These are phyloP conservation scores for Zygosaccharomyces sapae DNA, from an alignment of 1,139 yeast species.

Conservation along the genomic window DNA sequence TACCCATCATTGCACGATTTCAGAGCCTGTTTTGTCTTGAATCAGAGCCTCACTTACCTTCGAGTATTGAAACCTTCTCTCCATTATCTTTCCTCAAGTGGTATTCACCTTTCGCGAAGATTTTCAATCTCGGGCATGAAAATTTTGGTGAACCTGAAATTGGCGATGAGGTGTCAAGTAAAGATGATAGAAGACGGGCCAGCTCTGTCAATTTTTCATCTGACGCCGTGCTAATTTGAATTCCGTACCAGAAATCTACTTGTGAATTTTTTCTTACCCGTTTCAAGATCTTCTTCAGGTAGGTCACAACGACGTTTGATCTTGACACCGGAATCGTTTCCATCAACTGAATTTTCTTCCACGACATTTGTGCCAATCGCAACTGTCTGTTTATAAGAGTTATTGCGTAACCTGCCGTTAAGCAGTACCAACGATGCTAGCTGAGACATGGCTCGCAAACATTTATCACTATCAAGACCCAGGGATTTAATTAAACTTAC, in stretches of 20 bases:
- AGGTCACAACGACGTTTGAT: constrained; percentile 20
- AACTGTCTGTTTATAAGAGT: constrained; percentile 66
- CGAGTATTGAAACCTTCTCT: constrained; percentile 3
- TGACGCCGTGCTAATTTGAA: neutral
- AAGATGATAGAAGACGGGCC: neutral
- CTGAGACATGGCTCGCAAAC: constrained; percentile 55
- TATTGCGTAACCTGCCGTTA: constrained; percentile 66
- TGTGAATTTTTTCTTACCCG: constrained; percentile 37
- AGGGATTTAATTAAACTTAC: constrained; percentile 60
- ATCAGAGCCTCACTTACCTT: constrained; percentile 2
- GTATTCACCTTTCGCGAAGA: constrained; percentile 2
- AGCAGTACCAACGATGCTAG: constrained; percentile 61
- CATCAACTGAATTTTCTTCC: constrained; percentile 12
- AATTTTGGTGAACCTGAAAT: constrained; percentile 4
- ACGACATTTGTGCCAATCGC: constrained; percentile 38
- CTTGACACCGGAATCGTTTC: constrained; percentile 17
- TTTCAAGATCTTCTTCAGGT: neutral
- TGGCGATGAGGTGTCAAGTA: constrained; percentile 1
- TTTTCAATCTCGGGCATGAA: neutral
- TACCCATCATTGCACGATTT: constrained; percentile 1
- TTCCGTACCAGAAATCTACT: neutral
- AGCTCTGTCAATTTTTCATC: neutral
- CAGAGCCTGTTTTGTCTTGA: constrained; percentile 1
- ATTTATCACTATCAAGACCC: constrained; percentile 54
- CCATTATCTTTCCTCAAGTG: constrained; percentile 5